phyloP scores from a whole-genome alignment of 805 yeast genomes.

The Yarrowia divulgata region DNA sequence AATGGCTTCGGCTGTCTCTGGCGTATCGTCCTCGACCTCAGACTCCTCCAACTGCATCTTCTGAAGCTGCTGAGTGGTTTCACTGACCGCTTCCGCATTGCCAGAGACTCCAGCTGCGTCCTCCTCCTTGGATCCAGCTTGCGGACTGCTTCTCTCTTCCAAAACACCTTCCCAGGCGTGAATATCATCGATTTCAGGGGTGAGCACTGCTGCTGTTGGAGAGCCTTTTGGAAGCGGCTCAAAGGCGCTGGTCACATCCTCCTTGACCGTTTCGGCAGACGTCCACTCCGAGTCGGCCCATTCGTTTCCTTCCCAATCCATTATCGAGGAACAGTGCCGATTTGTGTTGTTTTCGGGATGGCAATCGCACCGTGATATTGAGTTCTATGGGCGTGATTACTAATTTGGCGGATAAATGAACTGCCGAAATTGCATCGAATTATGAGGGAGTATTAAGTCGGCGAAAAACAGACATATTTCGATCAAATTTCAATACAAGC shows the following conservation, averaged over 20 bases:
- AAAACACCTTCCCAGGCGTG: slow-evolving; percentile 19
- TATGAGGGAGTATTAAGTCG: too few relatives aligned
- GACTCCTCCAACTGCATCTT: neutral
- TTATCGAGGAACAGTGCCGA: neutral
- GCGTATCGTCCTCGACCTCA: neutral
- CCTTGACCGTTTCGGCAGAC: slow-evolving; percentile 1
- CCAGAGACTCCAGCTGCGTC: too few relatives aligned
- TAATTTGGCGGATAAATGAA: neutral
- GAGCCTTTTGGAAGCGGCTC: neutral
- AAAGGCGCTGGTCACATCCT: neutral
- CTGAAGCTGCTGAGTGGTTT: neutral
- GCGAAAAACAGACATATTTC: neutral
- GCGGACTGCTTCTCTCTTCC: slow-evolving; percentile 13
- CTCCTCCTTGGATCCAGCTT: neutral
- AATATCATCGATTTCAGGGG: slow-evolving; percentile 31
- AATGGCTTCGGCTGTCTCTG: neutral
- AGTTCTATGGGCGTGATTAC: slow-evolving; percentile 13
- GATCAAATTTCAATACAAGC: too few relatives aligned
- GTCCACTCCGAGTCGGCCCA: slow-evolving; percentile 33
- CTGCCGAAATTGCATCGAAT: too few relatives aligned
- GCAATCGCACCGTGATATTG: neutral
- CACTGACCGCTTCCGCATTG: neutral
- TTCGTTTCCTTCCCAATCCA: slow-evolving; percentile 32
- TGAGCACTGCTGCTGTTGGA: slow-evolving; percentile 4
- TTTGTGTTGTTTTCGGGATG: neutral